Base-by-base conservation (phyloP, 2,329 filamentous ascomycete genomes). In the Stromatinia cepivora region DNA sequence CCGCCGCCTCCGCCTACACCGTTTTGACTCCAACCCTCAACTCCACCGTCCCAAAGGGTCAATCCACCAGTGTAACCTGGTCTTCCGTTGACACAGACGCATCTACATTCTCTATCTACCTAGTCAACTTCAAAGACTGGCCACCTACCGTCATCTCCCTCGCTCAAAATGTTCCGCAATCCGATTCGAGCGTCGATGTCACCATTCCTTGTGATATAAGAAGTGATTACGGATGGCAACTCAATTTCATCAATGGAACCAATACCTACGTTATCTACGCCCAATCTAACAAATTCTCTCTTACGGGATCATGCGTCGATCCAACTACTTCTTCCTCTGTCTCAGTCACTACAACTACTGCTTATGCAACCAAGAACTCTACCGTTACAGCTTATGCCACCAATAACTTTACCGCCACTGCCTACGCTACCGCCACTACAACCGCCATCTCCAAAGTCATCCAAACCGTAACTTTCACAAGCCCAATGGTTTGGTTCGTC, bases 211-310 rank as follows among this genome's bases (percentile, higher is more conserved):
- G 66, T 22, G 22, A 46, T 11, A 22, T 63, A 13, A 50, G 8
- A 1, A 63, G 46, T 53, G 57, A 63, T 36, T 68, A 68, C 25
- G 66, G 66, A 39, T 68, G 66, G 66, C 66, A 68, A 63, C 13
- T 68, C 11, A 68, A 68, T 36, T 68, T 68, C 66, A 68, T 68
- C 66, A 68, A 68, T 17, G 66, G 66, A n/a, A 68, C 66, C 15
- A 68, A 68, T 9, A 68, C 66, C 15, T 68, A 68, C 11, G 66
- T 68, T 8, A 68, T 68, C 57, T 68, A 68, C 50, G 66, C 56
- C 9, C 66, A 68, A 45, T 59, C 50, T 25, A n/a, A 36, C 2
- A 17, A 20, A 22, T 68, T 68, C 20, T 54, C 57, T 10, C 57
- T 68, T 3, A 63, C 57, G 36, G 66, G 66, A 42, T 68, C 66